Evolutionary conservation across 257 asterid genomes (phyloP).

Genomic region (Solanum microdontum): DNA sequence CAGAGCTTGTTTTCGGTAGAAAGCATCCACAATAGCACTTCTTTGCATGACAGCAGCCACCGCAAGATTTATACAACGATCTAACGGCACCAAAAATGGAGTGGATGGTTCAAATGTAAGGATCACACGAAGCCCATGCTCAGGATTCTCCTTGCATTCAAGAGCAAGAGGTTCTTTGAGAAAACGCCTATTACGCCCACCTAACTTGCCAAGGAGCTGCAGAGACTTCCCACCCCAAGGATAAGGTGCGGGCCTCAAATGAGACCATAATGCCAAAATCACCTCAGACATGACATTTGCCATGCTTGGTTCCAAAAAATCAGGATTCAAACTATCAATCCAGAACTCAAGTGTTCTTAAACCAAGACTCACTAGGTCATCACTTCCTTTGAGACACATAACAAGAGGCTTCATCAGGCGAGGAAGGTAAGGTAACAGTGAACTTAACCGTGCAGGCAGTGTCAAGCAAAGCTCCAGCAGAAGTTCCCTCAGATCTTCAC

Average conservation of each 20-base stretch:
- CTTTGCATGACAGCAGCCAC: slow-evolving; percentile 90
- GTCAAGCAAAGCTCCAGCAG: slow-evolving; percentile 80
- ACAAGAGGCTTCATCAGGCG: slow-evolving; percentile 97
- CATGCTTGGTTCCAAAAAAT: slow-evolving; percentile 98
- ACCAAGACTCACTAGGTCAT: slow-evolving; percentile 85
- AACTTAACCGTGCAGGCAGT: slow-evolving; percentile 89
- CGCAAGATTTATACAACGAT: slow-evolving; percentile 95
- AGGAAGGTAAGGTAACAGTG: slow-evolving; percentile 88
- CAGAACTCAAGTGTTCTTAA: slow-evolving; percentile 97
- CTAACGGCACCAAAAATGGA: slow-evolving; percentile 94
- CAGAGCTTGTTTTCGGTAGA: slow-evolving; percentile 84
- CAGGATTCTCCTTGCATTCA: slow-evolving; percentile 99
- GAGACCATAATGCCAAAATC: slow-evolving; percentile 96
- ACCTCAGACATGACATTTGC: slow-evolving; percentile 99
- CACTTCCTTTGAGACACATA: slow-evolving; percentile 94
- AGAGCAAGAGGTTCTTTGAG: slow-evolving; percentile 97
- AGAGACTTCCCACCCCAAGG: slow-evolving; percentile 93
- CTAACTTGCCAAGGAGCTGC: slow-evolving; percentile 97
- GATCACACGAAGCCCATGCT: slow-evolving; percentile 91
- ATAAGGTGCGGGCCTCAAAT: slow-evolving; percentile 88
- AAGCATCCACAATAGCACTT: slow-evolving; percentile 54
- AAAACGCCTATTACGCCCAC: slow-evolving; percentile 97
- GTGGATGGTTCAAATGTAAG: slow-evolving; percentile 98
- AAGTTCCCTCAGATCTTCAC: slow-evolving; percentile 87
- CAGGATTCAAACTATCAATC: slow-evolving; percentile 99